phyloP scores from a whole-genome alignment of 2,329 filamentous ascomycete species.

The Colletotrichum gloeosporioides region DNA sequence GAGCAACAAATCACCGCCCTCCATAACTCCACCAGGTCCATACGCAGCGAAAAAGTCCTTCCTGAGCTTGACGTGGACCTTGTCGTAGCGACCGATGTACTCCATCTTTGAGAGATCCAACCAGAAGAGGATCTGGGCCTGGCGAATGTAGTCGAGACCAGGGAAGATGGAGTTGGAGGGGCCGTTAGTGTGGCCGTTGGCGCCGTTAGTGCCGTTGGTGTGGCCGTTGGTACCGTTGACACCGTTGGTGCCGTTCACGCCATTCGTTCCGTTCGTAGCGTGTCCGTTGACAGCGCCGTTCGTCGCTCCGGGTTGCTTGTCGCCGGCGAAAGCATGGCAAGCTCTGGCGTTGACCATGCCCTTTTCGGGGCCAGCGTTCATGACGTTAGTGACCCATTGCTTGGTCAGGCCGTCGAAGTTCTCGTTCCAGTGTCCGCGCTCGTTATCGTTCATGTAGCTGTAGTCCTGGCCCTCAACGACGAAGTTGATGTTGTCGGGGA shows the following conservation, averaged over 20 bases:
- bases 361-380: neutral
- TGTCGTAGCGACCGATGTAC: slow-evolving; percentile 10
- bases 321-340: slow-evolving; percentile 10
- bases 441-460: slow-evolving; percentile 12
- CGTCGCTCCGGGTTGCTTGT: slow-evolving; percentile 15
- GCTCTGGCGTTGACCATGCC: slow-evolving; percentile 10
- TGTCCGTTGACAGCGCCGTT: neutral
- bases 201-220: neutral
- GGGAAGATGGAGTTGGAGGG: slow-evolving; percentile 7
- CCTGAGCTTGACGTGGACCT: slow-evolving; percentile 17
- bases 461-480: slow-evolving; percentile 20
- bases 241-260: neutral
- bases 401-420: slow-evolving; percentile 16
- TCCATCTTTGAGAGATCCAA: slow-evolving; percentile 18
- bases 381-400: slow-evolving; percentile 17
- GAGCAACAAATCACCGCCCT: slow-evolving; percentile 12
- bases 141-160: slow-evolving; percentile 15
- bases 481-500: slow-evolving; percentile 16
- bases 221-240: neutral
- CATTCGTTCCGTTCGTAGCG: neutral
- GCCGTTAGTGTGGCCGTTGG: neutral
- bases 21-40: slow-evolving; percentile 12
- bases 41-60: slow-evolving; percentile 12
- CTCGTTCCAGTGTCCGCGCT: slow-evolving; percentile 16
- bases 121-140: slow-evolving; percentile 15